Base-by-base conservation (phyloP, 23 red algal species). In the Gracilaria domingensis region DNA sequence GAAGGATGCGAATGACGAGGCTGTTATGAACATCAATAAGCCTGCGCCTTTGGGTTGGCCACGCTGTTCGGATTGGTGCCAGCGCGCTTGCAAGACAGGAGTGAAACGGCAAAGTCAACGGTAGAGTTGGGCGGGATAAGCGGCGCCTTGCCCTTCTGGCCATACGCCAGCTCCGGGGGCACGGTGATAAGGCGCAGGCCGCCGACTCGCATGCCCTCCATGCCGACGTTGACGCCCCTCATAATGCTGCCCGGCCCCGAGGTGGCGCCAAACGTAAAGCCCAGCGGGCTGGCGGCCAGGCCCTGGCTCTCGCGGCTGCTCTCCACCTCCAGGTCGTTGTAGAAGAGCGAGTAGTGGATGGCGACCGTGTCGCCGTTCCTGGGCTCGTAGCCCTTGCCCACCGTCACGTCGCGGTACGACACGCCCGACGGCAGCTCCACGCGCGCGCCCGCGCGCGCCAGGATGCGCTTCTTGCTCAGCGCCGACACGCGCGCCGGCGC, bases 161-260 rank as follows among this genome's bases (percentile, higher is more conserved):
- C 95, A 82, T 62, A 97, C 0, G 95, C 95, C 18, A 94, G 29
- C 40, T 97, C 76, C 6, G 95, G 84, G 4, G 95, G 95, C 29
- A 97, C 73, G 40, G 81, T 91, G 36, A 97, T 94, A 0, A 97
- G 70, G 1, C 95, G 62, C 80, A 90, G 44, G 49, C 95, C 95
- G n/a, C 95, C 95, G n/a, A 97, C 95, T 55, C 83, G 83, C 95
- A 97, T 97, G 13, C 95, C 95, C 36, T 82, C 84, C 89, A 97
- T 93, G 26, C 95, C 95, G 28, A 92, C 24, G 47, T 81, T 92
- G 51, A 96, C 62, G 34, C 94, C 94, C 29, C 55, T 58, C 67
- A 96, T 66, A 6, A 81, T 80, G 24, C 67, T 80, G 29, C 94
- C 94, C 50, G 94, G 86, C 14, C 94, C 94, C 17, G 83, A 88